Percentiles rank a stretch among this genome's conserved stretches.
Conservation (phyloP, 192 early-diverging fungal species). For the Coemansia sp. region DNA sequence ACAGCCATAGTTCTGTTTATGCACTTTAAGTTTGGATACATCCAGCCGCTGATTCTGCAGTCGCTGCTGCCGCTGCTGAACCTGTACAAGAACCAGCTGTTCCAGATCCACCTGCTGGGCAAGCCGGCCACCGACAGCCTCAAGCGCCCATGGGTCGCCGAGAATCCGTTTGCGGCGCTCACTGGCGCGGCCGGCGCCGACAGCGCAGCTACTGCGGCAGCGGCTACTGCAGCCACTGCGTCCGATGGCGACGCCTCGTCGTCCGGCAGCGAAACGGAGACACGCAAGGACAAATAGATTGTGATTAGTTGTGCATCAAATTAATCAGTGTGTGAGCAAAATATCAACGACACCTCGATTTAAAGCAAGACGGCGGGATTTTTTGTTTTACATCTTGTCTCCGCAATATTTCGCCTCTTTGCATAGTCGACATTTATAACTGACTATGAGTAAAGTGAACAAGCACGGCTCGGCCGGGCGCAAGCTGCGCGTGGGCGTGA, state of each 20-base stretch:
- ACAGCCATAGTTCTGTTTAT: conserved; percentile 72
- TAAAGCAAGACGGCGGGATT: too few species aligned
- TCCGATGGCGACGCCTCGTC: conserved; percentile 11
- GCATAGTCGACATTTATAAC: too few species aligned
- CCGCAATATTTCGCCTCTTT: too few species aligned
- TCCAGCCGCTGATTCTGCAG: conserved; percentile 88
- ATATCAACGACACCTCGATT: not conserved
- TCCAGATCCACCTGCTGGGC: conserved; percentile 78
- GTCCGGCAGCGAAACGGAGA: conserved; percentile 8
- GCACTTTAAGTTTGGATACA: conserved; percentile 85
- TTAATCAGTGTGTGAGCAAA: not conserved
- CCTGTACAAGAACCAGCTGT: conserved; percentile 67
- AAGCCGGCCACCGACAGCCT: conserved; percentile 75
- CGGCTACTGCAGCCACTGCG: conserved; percentile 6
- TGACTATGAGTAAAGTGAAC: not conserved
- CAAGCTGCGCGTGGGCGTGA: conserved; percentile 54
- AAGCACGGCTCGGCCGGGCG: not conserved
- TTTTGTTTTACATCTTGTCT: too few species aligned
- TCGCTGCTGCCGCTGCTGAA: conserved; percentile 75
- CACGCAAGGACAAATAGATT: conserved; percentile 32
- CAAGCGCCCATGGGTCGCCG: conserved; percentile 80
- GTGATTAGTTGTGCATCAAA: not conserved
- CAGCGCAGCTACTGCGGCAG: conserved; percentile 5
- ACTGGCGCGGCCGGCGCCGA: conserved; percentile 12
- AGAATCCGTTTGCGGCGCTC: conserved; percentile 66